Percentiles rank a stretch among this genome's conserved stretches.
These are phyloP conservation scores for Jackrogersella minutella DNA, from an alignment of 495 filamentous ascomycete genomes.

Conservation along the genomic window DNA sequence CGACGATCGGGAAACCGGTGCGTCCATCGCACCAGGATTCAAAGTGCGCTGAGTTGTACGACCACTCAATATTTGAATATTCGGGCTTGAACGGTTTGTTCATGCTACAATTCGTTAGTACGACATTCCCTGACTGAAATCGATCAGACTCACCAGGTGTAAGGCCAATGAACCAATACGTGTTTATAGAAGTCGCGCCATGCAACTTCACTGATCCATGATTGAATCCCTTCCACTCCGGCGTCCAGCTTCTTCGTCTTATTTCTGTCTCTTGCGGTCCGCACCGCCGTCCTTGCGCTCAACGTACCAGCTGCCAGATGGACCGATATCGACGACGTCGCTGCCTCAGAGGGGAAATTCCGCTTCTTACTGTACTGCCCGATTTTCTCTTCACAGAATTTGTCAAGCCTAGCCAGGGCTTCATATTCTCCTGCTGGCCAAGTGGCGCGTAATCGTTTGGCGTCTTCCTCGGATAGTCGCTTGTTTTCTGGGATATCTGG, in stretches of 20 bases:
- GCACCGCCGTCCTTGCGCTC: constrained; percentile 77
- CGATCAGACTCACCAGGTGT: constrained; percentile 69
- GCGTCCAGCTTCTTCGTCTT: constrained; percentile 72
- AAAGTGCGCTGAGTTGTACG: constrained; percentile 74
- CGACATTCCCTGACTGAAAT: not conserved
- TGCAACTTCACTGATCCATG: constrained; percentile 88
- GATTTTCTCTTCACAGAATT: constrained; percentile 75
- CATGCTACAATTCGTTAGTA: constrained; percentile 66
- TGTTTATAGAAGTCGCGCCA: constrained; percentile 96
- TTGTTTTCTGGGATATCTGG: constrained; percentile 74
- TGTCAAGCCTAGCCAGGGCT: constrained; percentile 68
- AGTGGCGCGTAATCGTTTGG: constrained; percentile 60
- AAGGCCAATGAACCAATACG: constrained; percentile 86
- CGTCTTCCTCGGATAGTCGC: constrained; percentile 65
- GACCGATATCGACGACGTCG: constrained; percentile 77
- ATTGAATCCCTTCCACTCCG: constrained; percentile 69
- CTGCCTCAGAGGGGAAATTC: constrained; percentile 65
- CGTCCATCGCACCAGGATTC: constrained; percentile 76
- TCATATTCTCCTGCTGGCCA: constrained; percentile 87
- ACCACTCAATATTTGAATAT: constrained; percentile 84
- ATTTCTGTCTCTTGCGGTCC: constrained; percentile 71
- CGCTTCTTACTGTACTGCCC: constrained; percentile 66
- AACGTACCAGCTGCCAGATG: constrained; percentile 82
- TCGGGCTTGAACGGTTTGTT: constrained; percentile 92
- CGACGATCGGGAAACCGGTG: constrained; percentile 88